These are phyloP conservation scores for Chrysoporthe puriensis DNA, from an alignment of 2,329 filamentous ascomycete species.

Conservation along the genomic window DNA sequence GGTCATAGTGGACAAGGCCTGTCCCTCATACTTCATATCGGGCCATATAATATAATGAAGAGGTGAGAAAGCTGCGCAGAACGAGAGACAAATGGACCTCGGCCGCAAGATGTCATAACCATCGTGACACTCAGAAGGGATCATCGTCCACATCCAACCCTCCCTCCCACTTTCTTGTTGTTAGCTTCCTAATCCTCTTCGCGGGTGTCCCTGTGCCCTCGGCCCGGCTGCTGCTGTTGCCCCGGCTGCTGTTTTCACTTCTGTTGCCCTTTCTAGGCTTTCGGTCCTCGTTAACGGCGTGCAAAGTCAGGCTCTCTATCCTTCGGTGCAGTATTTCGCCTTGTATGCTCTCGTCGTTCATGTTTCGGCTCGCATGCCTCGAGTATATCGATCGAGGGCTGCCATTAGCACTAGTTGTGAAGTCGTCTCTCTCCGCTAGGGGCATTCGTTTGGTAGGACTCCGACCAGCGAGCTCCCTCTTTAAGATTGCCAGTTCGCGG, in stretches of 20 bases:
- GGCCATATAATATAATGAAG: background rate
- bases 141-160: slow-evolving; percentile 43
- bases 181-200: slow-evolving; percentile 58
- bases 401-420: slow-evolving; percentile 31
- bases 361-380: slow-evolving; percentile 15
- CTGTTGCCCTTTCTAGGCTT: slow-evolving; percentile 17
- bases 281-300: slow-evolving; percentile 34
- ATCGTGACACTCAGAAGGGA: slow-evolving; percentile 35
- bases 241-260: slow-evolving; percentile 33
- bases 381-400: slow-evolving; percentile 15
- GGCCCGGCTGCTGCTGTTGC: slow-evolving; percentile 15
- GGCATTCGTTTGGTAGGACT: slow-evolving; percentile 66
- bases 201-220: slow-evolving; percentile 45
- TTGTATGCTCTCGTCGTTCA: slow-evolving; percentile 23
- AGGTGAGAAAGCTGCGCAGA: background rate
- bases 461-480: slow-evolving; percentile 65
- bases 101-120: background rate
- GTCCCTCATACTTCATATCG: background rate
- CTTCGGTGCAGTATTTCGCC: slow-evolving; percentile 46
- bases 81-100: background rate
- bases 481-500: slow-evolving; percentile 65
- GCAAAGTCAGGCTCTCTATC: slow-evolving; percentile 56
- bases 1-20: background rate
- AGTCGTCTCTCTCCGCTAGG: slow-evolving; percentile 58
- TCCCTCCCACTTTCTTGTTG: slow-evolving; percentile 52